Percentiles rank a stretch among this genome's conserved stretches.
Evolutionary conservation across 768 basidiomycete species (phyloP).

Genomic region (Suillus tomentosus): DNA sequence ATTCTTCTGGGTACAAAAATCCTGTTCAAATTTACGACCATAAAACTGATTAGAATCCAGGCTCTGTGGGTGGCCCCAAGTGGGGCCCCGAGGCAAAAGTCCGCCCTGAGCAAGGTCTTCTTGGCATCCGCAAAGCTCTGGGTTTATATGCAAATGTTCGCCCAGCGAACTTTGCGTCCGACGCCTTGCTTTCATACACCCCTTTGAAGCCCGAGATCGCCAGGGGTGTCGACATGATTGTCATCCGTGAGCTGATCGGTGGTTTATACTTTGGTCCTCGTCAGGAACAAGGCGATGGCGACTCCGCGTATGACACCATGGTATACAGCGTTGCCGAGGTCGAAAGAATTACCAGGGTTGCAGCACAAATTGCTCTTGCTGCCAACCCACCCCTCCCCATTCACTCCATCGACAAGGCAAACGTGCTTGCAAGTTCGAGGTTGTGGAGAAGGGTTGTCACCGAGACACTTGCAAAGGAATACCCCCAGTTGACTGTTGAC

Average conservation of each 20-base stretch:
- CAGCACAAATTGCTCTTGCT: conserved; percentile 86
- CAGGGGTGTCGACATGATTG: conserved; percentile 86
- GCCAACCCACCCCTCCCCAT: conserved; percentile 84
- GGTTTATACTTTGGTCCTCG: conserved; percentile 95
- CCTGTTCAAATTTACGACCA: conserved; percentile 1
- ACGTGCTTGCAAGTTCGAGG: conserved; percentile 92
- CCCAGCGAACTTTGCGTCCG: conserved; percentile 92
- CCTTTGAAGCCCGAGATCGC: conserved; percentile 88
- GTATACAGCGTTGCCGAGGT: conserved; percentile 91
- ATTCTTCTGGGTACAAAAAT: conserved; percentile 79
- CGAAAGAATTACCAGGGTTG: conserved; percentile 92
- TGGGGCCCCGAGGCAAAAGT: conserved; percentile 91
- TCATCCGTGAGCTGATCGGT: conserved; percentile 94
- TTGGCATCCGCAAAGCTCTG: conserved; percentile 85
- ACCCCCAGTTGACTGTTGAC: conserved; percentile 83
- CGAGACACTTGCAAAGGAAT: conserved; percentile 82
- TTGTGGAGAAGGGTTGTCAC: conserved; percentile 94
- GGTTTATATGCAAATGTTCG: conserved; percentile 98
- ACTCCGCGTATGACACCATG: conserved; percentile 90
- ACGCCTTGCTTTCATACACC: conserved; percentile 82
- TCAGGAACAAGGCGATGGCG: conserved; percentile 76
- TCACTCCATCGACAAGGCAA: conserved; percentile 97
- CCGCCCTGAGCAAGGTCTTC: conserved; percentile 90
- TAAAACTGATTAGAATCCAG: conserved; percentile 42
- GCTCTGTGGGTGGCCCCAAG: conserved; percentile 98